Evolutionary conservation across 2,329 filamentous ascomycete genomes (phyloP), one percentile per base, ranked within the genome.

Genomic region (Alternaria sp.): DNA sequence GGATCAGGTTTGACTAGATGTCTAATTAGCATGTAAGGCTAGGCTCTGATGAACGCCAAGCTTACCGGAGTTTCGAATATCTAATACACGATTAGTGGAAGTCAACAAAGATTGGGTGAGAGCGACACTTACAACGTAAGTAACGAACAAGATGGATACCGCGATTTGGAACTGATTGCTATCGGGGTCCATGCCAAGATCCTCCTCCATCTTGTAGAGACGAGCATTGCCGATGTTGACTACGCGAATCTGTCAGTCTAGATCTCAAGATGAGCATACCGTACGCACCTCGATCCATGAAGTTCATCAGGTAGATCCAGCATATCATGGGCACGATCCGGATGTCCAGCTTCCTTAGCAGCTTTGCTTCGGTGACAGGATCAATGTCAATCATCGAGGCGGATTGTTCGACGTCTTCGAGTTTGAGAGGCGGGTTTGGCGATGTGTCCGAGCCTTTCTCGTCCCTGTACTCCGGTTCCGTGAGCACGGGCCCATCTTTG

Each of bases 271-370:
- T 8, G 10, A 15, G 14, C 12, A 26, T 25, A 10, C 5, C 9
- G 4, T 14, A 51, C 66, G 54, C 68, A 80, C 83, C 83, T 58
- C 87, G 81, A 73, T 89, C 87, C 71, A 74, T 71, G 51, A 73
- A 74, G 15, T 71, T 73, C 67, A 73, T 72, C 20, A 89, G 70
- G 64, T 87, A 89, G 5, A 87, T 81, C 50, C 87, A 74, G 82
- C 86, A 87, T 61, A 88, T 84, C 58, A 87, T 82, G 0, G 84
- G 85, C 5, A 83, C 81, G 55, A 87, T 82, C 4, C 79, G 80
- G 4, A 82, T 47, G 58, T 87, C 85, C 11, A 87, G 75, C 62
- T 86, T 86, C 20, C 77, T 71, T 6, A 87, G 79, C 3, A 87
- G 74, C 58, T 79, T 82, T 54, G 72, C 76, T 69, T 86, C 85